Base-by-base conservation (phyloP, 345 rosid genomes). In the Tarenaya hassleriana region DNA sequence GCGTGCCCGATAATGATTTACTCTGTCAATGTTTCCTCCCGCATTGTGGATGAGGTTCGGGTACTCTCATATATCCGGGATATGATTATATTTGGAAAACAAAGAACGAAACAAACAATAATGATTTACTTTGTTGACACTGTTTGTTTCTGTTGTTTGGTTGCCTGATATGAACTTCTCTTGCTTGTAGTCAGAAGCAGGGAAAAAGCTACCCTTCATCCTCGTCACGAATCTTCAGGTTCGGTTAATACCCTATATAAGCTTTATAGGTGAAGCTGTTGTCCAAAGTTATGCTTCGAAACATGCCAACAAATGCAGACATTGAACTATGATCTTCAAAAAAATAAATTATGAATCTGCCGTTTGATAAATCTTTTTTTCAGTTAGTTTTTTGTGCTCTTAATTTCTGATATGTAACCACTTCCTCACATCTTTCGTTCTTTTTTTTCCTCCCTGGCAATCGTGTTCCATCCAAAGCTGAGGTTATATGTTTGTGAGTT, bases 181-280 rank as follows among this genome's bases (percentile, higher is more conserved):
- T n/a, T 43, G 33, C 62, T 63, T 57, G 65, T 86, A 92, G 98
- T 80, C 88, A 12, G 90, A 83, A 63, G 76, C 81, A 12, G 97
- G 95, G 53, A 92, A 92, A 63, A 83, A 69, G 79, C 88, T 92
- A 56, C 97, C 98, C 0, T 88, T 92, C 70, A 67, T 92, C 65
- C 84, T 92, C 16, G 68, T 85, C 56, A 47, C 85, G 64, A 88
- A 88, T 69, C 96, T 92, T 31, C 94, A 92, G 97, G 98, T 92
- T 33, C 40, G 61, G n/a, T 39, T 40, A 39, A 40, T 21, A 45
- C 53, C 13, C 27, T 52, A 57, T 52, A 35, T 17, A 37, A 43
- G 38, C 16, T 17, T 17, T 33, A 24, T 63, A 32, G 1, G 48
- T 49, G 27, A 49, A 43, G 15, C 34, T 43, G 31, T 46, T 32